Evolutionary conservation across 352 stramenopile species (phyloP).

Genomic region (Thalassiosira exigua): DNA sequence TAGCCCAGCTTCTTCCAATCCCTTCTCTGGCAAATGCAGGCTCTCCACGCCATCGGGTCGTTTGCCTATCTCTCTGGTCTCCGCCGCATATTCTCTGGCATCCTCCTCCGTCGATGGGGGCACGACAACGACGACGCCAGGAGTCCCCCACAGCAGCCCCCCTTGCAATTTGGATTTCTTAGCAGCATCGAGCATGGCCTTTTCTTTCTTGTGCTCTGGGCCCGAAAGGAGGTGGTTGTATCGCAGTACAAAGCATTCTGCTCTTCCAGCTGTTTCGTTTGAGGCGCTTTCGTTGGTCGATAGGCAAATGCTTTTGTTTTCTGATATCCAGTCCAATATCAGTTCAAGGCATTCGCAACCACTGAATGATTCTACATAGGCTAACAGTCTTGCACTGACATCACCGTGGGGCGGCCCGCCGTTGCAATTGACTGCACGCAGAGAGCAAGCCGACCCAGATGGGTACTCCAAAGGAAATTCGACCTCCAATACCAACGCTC

Average conservation of each 20-base stretch:
- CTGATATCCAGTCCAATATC: conserved; percentile 1
- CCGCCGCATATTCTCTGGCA: conserved; percentile 9
- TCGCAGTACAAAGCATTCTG: conserved; percentile 9
- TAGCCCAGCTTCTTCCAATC: conserved; percentile 8
- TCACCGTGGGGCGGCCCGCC: neutral
- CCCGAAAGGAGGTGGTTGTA: conserved; percentile 13
- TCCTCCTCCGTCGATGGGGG: conserved; percentile 11
- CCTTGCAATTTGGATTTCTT: conserved; percentile 12
- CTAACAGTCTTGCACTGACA: neutral
- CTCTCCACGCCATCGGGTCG: conserved; percentile 14
- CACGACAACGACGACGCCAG: conserved; percentile 17
- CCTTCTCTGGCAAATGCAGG: conserved; percentile 1
- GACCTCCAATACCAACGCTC: neutral
- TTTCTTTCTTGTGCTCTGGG: conserved; percentile 20
- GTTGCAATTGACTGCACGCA: neutral
- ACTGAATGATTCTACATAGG: neutral
- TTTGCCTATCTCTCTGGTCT: conserved; percentile 11
- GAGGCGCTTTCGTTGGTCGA: neutral
- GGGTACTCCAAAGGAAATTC: conserved; percentile 3
- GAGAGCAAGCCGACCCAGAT: neutral
- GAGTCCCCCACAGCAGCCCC: conserved; percentile 11
- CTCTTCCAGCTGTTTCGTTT: neutral
- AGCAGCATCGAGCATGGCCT: conserved; percentile 12
- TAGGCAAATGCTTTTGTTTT: conserved; percentile 5
- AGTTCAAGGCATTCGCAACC: conserved; percentile 8